A percentile compares a stretch with the other conserved stretches of the same genome.
Conservation (phyloP, 305 asterid genomes). For the Fraxinus nigra region DNA sequence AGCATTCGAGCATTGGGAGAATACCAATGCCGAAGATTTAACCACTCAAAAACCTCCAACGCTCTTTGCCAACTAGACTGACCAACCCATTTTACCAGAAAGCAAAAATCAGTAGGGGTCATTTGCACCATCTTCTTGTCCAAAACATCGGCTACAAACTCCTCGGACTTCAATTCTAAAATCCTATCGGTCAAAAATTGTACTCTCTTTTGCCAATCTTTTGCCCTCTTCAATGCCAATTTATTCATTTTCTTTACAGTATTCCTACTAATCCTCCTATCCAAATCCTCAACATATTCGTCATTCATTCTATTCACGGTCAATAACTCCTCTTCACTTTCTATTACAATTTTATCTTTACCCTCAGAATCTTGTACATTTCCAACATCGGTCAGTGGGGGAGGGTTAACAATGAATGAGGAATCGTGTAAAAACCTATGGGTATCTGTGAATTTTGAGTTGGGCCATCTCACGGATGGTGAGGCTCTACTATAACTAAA, state of each 20-base stretch:
- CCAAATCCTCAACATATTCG: constrained; percentile 47
- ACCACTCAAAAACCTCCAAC: constrained; percentile 88
- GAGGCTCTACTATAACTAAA: constrained; percentile 83
- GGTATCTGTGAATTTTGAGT: constrained; percentile 55
- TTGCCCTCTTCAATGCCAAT: constrained; percentile 84
- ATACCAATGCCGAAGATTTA: constrained; percentile 80
- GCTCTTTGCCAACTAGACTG: constrained; percentile 89
- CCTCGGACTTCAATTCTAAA: constrained; percentile 64
- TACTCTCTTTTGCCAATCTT: constrained; percentile 88
- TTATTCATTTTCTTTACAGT: constrained; percentile 84
- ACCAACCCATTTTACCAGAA: constrained; percentile 82
- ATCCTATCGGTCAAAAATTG: constrained; percentile 70
- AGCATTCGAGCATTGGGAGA: constrained; percentile 87
- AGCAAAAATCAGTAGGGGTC: constrained; percentile 94
- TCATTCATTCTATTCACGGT: constrained; percentile 22
- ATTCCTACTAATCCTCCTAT: constrained; percentile 58
- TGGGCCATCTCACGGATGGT: constrained; percentile 95
- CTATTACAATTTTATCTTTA: constrained; percentile 24
- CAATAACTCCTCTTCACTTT: constrained; percentile 24
- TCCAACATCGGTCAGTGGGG: constrained; percentile 16
- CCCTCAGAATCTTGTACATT: constrained; percentile 23
- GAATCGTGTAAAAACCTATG: constrained; percentile 22
- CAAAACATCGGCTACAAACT: constrained; percentile 86
- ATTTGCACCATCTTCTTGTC: constrained; percentile 89
- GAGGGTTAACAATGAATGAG: constrained; percentile 21